Conservation (phyloP, 257 asterid species). For the Galeopsis tetrahit region DNA sequence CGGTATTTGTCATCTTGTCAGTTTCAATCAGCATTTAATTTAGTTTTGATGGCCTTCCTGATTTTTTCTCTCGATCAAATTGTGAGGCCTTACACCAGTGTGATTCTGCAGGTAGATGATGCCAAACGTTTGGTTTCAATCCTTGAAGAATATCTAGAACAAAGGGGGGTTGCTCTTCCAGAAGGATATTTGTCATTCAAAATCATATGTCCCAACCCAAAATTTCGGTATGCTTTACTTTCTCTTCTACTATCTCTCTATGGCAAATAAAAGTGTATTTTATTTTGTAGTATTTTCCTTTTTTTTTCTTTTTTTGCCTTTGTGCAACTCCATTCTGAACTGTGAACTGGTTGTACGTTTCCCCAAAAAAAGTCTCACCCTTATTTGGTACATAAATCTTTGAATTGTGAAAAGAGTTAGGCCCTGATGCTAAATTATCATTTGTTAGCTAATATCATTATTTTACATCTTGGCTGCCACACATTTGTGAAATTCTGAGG, state of each 20-base stretch:
- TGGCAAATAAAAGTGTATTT: neutral
- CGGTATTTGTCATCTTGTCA: neutral
- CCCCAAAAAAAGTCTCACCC: neutral
- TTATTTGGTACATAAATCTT: neutral
- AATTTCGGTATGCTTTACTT: constrained; percentile 57
- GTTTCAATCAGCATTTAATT: constrained; percentile 15
- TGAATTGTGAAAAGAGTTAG: constrained; percentile 18
- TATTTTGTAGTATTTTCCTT: constrained; percentile 10
- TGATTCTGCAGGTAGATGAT: constrained; percentile 63
- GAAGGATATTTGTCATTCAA: constrained; percentile 78
- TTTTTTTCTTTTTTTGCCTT: neutral
- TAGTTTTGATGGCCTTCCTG: constrained; percentile 7
- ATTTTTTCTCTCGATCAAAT: constrained; percentile 1
- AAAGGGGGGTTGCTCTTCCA: constrained; percentile 79
- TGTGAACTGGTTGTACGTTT: neutral
- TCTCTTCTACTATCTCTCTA: neutral
- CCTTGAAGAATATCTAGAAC: constrained; percentile 90
- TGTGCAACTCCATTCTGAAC: constrained; percentile 9
- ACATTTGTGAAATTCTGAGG: neutral
- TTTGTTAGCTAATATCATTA: constrained; percentile 7
- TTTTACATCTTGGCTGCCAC: constrained; percentile 16
- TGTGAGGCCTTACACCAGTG: constrained; percentile 22
- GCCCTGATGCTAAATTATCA: constrained; percentile 13
- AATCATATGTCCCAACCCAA: constrained; percentile 90
- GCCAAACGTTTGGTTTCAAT: constrained; percentile 63